These are phyloP conservation scores for Prunus davidiana DNA, from an alignment of 306 rosid species.

Conservation along the genomic window DNA sequence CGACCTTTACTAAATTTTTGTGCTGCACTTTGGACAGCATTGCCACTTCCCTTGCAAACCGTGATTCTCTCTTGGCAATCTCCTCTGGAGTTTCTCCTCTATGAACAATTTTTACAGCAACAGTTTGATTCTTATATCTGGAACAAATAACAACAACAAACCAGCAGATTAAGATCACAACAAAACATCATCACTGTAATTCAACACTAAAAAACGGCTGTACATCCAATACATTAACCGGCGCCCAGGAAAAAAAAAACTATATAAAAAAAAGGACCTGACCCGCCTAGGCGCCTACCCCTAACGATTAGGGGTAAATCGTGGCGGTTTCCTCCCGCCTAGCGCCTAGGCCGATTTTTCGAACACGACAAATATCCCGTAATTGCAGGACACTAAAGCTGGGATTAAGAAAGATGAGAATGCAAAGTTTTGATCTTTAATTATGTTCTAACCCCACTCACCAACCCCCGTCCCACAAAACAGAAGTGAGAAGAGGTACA, in stretches of 20 bases:
- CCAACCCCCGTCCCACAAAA: no score
- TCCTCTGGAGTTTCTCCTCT: conserved; percentile 50
- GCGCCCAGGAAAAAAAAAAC: not conserved
- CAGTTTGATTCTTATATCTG: conserved; percentile 54
- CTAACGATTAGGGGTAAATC: no score
- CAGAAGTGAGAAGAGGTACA: no score
- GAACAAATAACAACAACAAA: conserved; percentile 13
- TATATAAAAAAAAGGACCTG: no score
- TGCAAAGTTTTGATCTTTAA: not conserved
- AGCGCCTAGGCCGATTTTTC: no score
- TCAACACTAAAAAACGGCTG: not conserved
- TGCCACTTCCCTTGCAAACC: conserved; percentile 82
- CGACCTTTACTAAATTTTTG: conserved; percentile 87
- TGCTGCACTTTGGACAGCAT: conserved; percentile 92
- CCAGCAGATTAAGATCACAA: not conserved
- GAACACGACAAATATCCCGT: not conserved
- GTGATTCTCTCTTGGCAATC: conserved; percentile 56
- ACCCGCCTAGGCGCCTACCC: no score
- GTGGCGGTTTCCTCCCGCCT: no score
- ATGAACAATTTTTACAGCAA: conserved; percentile 48
- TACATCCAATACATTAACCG: not conserved
- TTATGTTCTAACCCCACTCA: not conserved
- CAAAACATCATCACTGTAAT: not conserved
- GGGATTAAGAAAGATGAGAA: not conserved
- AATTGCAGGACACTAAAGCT: not conserved